These are phyloP conservation scores for Verticillium dahliae DNA, from an alignment of 2,329 filamentous ascomycete species.

Conservation along the genomic window DNA sequence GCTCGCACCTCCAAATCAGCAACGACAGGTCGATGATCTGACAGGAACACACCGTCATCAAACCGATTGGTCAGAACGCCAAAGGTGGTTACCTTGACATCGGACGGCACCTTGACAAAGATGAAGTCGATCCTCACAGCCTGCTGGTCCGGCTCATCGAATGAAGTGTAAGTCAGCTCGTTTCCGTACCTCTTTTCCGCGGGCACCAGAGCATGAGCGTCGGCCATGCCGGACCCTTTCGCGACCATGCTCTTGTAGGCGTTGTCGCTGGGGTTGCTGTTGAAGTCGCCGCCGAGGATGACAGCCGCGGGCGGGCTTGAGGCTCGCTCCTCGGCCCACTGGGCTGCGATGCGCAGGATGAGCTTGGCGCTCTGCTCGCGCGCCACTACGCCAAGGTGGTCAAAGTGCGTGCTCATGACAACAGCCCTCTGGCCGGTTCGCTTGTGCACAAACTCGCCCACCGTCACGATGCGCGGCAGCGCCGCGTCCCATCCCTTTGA, in stretches of 20 bases:
- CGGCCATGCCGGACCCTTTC: conserved; percentile 12
- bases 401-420: conserved; percentile 46
- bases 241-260: conserved; percentile 18
- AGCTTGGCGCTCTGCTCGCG: conserved; percentile 33
- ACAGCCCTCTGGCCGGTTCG: conserved; percentile 30
- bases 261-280: conserved; percentile 17
- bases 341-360: conserved; percentile 22
- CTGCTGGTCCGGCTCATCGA: conserved; percentile 5
- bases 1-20: conserved; percentile 15
- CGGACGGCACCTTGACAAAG: conserved; percentile 16
- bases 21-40: conserved; percentile 24
- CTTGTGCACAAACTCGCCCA: conserved; percentile 35
- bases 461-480: conserved; percentile 38
- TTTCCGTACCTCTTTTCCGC: conserved; percentile 15
- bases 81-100: conserved; percentile 16
- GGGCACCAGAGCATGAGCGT: conserved; percentile 17
- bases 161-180: conserved; percentile 21
- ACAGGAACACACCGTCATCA: conserved; percentile 22
- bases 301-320: conserved; percentile 12
- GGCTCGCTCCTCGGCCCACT: not conserved
- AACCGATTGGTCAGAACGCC: conserved; percentile 18
- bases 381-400: conserved; percentile 35
- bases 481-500: conserved; percentile 52
- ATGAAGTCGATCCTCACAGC: conserved; percentile 22
- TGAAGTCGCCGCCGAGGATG: conserved; percentile 25